These are phyloP conservation scores for Picea glauca DNA, from an alignment of 75 land plant species.

Conservation along the genomic window DNA sequence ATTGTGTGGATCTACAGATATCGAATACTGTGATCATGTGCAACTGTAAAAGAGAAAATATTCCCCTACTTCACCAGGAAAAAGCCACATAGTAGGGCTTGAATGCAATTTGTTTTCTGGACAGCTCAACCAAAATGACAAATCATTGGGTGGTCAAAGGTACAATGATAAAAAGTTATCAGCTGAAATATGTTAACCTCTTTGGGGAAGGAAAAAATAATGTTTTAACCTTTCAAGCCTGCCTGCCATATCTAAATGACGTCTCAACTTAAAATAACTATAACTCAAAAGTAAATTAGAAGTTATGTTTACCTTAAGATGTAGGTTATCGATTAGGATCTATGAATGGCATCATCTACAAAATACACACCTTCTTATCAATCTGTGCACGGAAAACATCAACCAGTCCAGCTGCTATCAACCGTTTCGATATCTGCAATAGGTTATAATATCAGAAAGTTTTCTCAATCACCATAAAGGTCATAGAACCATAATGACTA, in stretches of 20 bases:
- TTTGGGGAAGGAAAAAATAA: not conserved
- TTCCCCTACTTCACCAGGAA: not conserved
- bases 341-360: not conserved
- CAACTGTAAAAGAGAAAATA: not conserved
- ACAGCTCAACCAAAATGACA: not conserved
- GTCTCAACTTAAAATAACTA: not conserved
- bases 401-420: conserved; percentile 71
- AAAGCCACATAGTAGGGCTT: not conserved
- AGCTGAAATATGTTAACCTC: not conserved
- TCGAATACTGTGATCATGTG: not conserved
- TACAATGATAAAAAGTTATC: not conserved
- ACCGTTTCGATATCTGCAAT: conserved; percentile 58
- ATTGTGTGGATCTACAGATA: not conserved
- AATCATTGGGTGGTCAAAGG: not conserved
- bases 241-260: not conserved
- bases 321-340: not conserved
- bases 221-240: not conserved
- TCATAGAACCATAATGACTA: not conserved
- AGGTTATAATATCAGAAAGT: not conserved
- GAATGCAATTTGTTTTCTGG: not conserved
- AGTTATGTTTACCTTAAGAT: not conserved
- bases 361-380: conserved; percentile 58
- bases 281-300: not conserved
- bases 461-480: not conserved
- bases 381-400: conserved; percentile 58